A percentile compares a stretch with the other conserved stretches of the same genome.
Evolutionary conservation across 2,329 filamentous ascomycete species (phyloP).

Genomic region (Arthrobotrys sinensis): DNA sequence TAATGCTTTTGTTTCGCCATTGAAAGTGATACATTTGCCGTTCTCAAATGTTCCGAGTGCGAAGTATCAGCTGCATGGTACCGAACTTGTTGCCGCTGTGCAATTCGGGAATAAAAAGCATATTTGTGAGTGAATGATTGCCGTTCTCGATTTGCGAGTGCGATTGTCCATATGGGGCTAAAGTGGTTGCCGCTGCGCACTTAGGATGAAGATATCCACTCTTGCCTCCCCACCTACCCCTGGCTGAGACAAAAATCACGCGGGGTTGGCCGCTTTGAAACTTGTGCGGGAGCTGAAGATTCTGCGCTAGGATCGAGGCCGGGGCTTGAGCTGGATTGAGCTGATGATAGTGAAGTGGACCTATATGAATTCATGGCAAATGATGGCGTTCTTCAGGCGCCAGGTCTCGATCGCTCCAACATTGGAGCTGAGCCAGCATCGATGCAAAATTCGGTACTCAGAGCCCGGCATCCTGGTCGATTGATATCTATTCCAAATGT

Average conservation of each 20-base stretch:
- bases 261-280: slow-evolving; percentile 4
- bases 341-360: slow-evolving; percentile 3
- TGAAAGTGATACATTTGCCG: slow-evolving; percentile 10
- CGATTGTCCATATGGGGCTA: slow-evolving; percentile 7
- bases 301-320: slow-evolving; percentile 8
- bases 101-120: slow-evolving; percentile 7
- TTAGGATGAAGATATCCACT: slow-evolving; percentile 12
- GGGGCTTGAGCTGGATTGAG: slow-evolving; percentile 4
- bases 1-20: slow-evolving; percentile 8
- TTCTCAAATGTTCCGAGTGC: slow-evolving; percentile 9
- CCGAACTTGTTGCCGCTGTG: slow-evolving; percentile 10
- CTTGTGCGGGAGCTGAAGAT: slow-evolving; percentile 9
- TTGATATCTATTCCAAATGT: slow-evolving; percentile 9
- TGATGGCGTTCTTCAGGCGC: slow-evolving; percentile 6
- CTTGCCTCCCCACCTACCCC: slow-evolving; percentile 5
- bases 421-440: slow-evolving; percentile 4
- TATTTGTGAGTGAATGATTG: slow-evolving; percentile 11
- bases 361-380: slow-evolving; percentile 1
- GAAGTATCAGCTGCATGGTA: slow-evolving; percentile 5
- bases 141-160: slow-evolving; percentile 9
- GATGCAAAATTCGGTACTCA: slow-evolving; percentile 10
- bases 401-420: not conserved
- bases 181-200: slow-evolving; percentile 6
- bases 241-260: slow-evolving; percentile 9
- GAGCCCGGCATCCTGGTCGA: slow-evolving; percentile 8